Conservation (phyloP, 495 filamentous ascomycete species). For the Aspergillus olivimuriae region DNA sequence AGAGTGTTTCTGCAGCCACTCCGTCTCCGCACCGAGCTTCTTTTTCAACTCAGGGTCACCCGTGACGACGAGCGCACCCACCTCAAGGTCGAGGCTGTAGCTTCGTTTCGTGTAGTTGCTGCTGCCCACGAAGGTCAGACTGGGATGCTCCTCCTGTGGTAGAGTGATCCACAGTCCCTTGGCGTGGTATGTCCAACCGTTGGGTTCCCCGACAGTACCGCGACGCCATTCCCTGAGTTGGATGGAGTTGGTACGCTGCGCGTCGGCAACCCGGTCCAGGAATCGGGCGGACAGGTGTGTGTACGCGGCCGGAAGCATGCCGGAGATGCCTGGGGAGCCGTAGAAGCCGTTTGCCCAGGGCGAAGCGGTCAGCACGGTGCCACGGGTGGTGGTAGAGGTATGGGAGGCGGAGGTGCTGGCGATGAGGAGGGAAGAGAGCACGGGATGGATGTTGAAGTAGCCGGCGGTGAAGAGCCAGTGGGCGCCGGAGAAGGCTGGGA, state of each 20-base stretch:
- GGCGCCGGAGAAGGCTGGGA: slow-evolving; percentile 53
- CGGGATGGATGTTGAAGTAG: slow-evolving; percentile 93
- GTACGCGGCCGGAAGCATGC: slow-evolving; percentile 87
- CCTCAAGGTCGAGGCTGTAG: slow-evolving; percentile 86
- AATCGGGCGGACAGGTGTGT: slow-evolving; percentile 80
- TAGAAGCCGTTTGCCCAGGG: slow-evolving; percentile 96
- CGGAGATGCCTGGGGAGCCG: slow-evolving; percentile 77
- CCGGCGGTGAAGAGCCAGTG: slow-evolving; percentile 95
- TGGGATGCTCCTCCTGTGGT: slow-evolving; percentile 51
- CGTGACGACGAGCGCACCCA: slow-evolving; percentile 79
- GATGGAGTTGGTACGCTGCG: slow-evolving; percentile 55
- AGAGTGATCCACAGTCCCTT: slow-evolving; percentile 94
- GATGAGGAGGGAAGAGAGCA: slow-evolving; percentile 71
- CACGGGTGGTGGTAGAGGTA: slow-evolving; percentile 41
- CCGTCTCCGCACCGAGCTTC: slow-evolving; percentile 68
- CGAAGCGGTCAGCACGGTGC: slow-evolving; percentile 88
- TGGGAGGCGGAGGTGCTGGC: slow-evolving; percentile 41
- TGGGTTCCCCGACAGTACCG: slow-evolving; percentile 71
- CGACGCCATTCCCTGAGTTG: slow-evolving; percentile 81
- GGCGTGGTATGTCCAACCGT: slow-evolving; percentile 95
- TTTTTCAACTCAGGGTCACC: slow-evolving; percentile 65
- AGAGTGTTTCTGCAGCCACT: slow-evolving; percentile 70
- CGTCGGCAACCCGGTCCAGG: slow-evolving; percentile 58
- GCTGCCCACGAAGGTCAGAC: slow-evolving; percentile 77
- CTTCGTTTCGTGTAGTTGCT: slow-evolving; percentile 95